phyloP scores from a whole-genome alignment of 305 asterid genomes.

The Fraxinus albicans region DNA sequence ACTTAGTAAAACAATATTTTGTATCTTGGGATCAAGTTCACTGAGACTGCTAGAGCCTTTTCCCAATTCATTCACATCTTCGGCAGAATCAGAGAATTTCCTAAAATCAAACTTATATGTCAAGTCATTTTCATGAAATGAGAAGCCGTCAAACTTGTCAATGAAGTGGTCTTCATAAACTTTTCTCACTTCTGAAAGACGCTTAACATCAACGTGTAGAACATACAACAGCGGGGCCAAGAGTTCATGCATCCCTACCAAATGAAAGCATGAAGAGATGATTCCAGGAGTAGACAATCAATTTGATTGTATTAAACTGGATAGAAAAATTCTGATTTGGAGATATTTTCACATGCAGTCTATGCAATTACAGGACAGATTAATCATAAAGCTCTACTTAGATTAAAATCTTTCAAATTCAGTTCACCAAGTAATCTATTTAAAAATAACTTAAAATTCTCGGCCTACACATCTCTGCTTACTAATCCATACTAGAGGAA shows the following conservation, averaged over 20 bases:
- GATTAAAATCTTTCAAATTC: not conserved
- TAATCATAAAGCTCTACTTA: not conserved
- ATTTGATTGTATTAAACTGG: not conserved
- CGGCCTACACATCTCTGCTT: not conserved
- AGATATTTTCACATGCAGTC: conserved; percentile 1
- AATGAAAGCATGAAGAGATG: conserved; percentile 19
- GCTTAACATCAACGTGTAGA: conserved; percentile 78
- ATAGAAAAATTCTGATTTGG: not conserved
- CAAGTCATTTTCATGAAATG: conserved; percentile 67
- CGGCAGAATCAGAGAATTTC: conserved; percentile 63
- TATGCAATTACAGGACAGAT: not conserved
- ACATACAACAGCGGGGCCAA: conserved; percentile 88
- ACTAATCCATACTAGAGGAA: not conserved
- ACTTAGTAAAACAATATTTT: conserved; percentile 60
- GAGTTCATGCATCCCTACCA: conserved; percentile 95
- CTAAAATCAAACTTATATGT: conserved; percentile 79
- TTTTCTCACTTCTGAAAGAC: conserved; percentile 76
- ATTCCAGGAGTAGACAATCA: conserved; percentile 39
- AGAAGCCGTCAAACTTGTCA: conserved; percentile 32
- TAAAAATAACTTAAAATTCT: conserved; percentile 5
- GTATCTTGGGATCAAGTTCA: conserved; percentile 77
- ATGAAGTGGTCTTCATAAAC: conserved; percentile 67
- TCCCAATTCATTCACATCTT: conserved; percentile 36
- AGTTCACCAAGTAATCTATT: not conserved
- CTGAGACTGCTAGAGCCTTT: conserved; percentile 38